A percentile compares a stretch with the other conserved stretches of the same genome.
These are phyloP conservation scores for Trematosphaeria pertusa DNA, from an alignment of 2,329 filamentous ascomycete species.

Conservation along the genomic window DNA sequence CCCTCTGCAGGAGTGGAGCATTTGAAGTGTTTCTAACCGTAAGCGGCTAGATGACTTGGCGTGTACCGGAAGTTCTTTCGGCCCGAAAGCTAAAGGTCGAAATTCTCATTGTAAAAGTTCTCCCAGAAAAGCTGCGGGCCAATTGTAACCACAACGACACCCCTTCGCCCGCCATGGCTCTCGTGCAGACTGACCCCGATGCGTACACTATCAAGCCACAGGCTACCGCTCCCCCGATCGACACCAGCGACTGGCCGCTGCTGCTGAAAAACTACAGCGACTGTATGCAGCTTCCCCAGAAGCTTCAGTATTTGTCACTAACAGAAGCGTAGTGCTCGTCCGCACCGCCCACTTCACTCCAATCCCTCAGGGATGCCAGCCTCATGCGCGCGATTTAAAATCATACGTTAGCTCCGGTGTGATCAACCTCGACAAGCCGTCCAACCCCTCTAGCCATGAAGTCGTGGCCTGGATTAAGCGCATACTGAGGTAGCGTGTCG, in stretches of 20 bases:
- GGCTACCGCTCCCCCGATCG: conserved; percentile 75
- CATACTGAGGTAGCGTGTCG: conserved; percentile 74
- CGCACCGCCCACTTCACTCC: conserved; percentile 97
- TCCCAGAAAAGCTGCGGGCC: conserved; percentile 19
- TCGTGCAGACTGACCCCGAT: conserved; percentile 56
- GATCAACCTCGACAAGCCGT: conserved; percentile 97
- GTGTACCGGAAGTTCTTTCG: too few species aligned
- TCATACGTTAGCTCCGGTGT: conserved; percentile 97
- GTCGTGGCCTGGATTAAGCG: conserved; percentile 99
- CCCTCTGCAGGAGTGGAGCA: too few species aligned
- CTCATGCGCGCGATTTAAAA: conserved; percentile 93
- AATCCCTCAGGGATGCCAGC: conserved; percentile 90
- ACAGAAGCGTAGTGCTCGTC: conserved; percentile 72
- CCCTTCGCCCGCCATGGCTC: conserved; percentile 41
- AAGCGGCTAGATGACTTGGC: background rate
- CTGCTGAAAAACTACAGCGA: conserved; percentile 96
- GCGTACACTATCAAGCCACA: conserved; percentile 94
- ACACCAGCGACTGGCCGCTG: conserved; percentile 91
- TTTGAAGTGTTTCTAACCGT: too few species aligned
- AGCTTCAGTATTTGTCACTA: conserved; percentile 30
- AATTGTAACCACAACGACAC: conserved; percentile 34
- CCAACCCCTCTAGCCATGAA: conserved; percentile 97
- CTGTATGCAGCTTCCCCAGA: conserved; percentile 63
- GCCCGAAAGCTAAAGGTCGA: conserved; percentile 1
- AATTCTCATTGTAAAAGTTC: background rate